A percentile compares a stretch with the other conserved stretches of the same genome.
These are phyloP conservation scores for Aspergillus persii DNA, from an alignment of 2,329 filamentous ascomycete genomes.

Conservation along the genomic window DNA sequence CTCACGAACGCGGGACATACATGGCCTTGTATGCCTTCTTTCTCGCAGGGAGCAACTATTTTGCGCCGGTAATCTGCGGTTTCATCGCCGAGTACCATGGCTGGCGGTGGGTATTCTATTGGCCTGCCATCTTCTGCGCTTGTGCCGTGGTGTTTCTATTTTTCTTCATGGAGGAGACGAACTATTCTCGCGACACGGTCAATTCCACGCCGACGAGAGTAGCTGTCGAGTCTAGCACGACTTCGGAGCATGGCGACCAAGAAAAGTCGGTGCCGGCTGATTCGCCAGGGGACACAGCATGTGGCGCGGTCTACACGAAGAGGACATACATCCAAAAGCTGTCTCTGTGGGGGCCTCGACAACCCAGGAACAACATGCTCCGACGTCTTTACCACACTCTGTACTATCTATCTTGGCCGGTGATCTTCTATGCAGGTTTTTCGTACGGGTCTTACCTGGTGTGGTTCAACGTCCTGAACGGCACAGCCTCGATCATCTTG, in stretches of 20 bases:
- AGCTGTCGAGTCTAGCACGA: slow-evolving; percentile 1
- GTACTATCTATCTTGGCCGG: slow-evolving; percentile 38
- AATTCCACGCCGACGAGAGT: slow-evolving; percentile 7
- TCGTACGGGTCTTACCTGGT: slow-evolving; percentile 41
- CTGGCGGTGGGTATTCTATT: slow-evolving; percentile 52
- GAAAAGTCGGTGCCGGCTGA: slow-evolving; percentile 17
- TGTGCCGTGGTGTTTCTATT: slow-evolving; percentile 49
- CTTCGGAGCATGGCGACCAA: slow-evolving; percentile 14
- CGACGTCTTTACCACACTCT: slow-evolving; percentile 31
- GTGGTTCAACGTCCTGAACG: slow-evolving; percentile 43
- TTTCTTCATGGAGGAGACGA: slow-evolving; percentile 58
- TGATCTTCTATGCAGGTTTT: slow-evolving; percentile 42
- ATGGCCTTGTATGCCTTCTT: slow-evolving; percentile 42
- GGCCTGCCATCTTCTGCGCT: slow-evolving; percentile 51
- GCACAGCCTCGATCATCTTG: slow-evolving; percentile 38
- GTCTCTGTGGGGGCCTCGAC: slow-evolving; percentile 27
- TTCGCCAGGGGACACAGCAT: slow-evolving; percentile 12
- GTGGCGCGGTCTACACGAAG: slow-evolving; percentile 23
- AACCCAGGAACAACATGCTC: slow-evolving; percentile 33
- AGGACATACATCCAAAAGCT: slow-evolving; percentile 36
- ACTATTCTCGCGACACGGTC: slow-evolving; percentile 39
- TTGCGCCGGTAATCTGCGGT: slow-evolving; percentile 47
- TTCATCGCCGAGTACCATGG: slow-evolving; percentile 48
- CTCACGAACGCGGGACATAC: slow-evolving; percentile 41
- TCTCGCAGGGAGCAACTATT: slow-evolving; percentile 43